Conservation (phyloP, 805 yeast genomes). For the Yamadazyma sp. region DNA sequence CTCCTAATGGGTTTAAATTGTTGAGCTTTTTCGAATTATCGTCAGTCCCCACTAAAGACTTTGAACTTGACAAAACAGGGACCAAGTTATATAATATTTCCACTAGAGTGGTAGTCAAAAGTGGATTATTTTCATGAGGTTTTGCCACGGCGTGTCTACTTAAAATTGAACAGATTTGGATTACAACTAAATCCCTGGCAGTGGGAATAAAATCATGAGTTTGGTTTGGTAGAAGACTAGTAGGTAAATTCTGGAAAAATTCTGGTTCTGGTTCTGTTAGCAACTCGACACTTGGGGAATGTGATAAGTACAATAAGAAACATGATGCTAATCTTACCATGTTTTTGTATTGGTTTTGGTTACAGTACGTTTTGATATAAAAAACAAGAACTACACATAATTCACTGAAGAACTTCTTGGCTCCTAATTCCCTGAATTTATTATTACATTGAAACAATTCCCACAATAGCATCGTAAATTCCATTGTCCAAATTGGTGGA, state of each 20-base stretch:
- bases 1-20: constrained; percentile 36
- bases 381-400: constrained; percentile 53
- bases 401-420: constrained; percentile 48
- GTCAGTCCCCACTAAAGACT: constrained; percentile 11
- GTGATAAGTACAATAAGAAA: constrained; percentile 49
- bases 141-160: constrained; percentile 15
- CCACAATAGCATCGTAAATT: constrained; percentile 65
- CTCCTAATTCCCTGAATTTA: constrained; percentile 40
- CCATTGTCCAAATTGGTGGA: constrained; percentile 50
- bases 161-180: constrained; percentile 48
- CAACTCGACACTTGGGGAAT: constrained; percentile 38
- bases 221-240: constrained; percentile 16
- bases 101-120: constrained; percentile 44
- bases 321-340: constrained; percentile 51
- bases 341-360: constrained; percentile 33
- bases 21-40: constrained; percentile 22
- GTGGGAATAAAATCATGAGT: constrained; percentile 37
- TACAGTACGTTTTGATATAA: constrained; percentile 51
- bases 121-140: constrained; percentile 16
- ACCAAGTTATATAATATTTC: constrained; percentile 64
- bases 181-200: constrained; percentile 60
- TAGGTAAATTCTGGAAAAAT: constrained; percentile 53
- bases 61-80: constrained; percentile 27
- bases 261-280: constrained; percentile 44
- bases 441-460: constrained; percentile 74